A percentile compares a stretch with the other conserved stretches of the same genome.
Evolutionary conservation across 2,329 filamentous ascomycete genomes (phyloP).

Genomic region (Hansfordia pulvinata): DNA sequence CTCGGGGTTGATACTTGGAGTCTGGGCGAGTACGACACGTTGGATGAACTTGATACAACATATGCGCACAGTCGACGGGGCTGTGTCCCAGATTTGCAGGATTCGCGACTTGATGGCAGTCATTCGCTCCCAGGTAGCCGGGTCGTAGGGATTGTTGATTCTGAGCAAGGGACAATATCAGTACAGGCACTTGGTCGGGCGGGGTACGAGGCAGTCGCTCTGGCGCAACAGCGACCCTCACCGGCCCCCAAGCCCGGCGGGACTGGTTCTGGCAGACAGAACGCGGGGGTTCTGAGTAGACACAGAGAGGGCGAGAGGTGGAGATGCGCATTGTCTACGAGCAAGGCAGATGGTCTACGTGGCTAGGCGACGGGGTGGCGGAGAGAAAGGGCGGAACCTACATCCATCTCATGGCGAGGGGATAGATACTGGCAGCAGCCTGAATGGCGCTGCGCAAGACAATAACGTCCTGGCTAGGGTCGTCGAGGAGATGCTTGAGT

Average conservation of each 20-base stretch:
- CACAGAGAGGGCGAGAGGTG: too few species aligned
- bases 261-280: too few species aligned
- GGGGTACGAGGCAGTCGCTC: constrained; percentile 3
- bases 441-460: constrained; percentile 82
- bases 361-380: constrained; percentile 6
- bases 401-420: constrained; percentile 85
- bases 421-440: constrained; percentile 83
- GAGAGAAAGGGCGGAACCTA: constrained; percentile 43
- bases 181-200: constrained; percentile 5
- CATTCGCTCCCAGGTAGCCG: constrained; percentile 77
- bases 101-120: constrained; percentile 80
- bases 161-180: constrained; percentile 34
- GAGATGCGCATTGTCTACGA: too few species aligned
- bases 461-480: constrained; percentile 60
- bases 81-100: constrained; percentile 74
- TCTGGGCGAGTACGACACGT: constrained; percentile 84
- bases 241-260: too few species aligned
- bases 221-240: too few species aligned
- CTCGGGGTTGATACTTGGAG: constrained; percentile 67
- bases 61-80: constrained; percentile 63
- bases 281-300: too few species aligned
- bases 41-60: constrained; percentile 98
- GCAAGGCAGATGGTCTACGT: constrained; percentile 12
- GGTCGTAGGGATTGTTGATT: constrained; percentile 75
- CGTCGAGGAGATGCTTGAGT: constrained; percentile 55